Percentiles rank a stretch among this genome's conserved stretches.
phyloP scores from a whole-genome alignment of 2,329 filamentous ascomycete species.

The Eutypella sp. region DNA sequence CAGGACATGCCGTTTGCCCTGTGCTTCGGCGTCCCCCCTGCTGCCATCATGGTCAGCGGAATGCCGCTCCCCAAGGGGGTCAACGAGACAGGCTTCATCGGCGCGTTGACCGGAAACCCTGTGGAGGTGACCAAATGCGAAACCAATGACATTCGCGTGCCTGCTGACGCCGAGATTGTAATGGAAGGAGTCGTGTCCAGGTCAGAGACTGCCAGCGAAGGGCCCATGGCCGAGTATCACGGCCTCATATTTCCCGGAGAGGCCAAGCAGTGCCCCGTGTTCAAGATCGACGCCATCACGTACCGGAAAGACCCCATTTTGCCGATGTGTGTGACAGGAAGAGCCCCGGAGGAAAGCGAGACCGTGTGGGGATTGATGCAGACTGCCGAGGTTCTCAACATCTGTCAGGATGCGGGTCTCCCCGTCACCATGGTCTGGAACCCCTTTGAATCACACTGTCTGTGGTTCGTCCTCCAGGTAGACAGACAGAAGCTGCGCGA shows the following conservation, averaged over 20 bases:
- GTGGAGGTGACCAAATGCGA: slow-evolving; percentile 48
- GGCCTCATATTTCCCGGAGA: slow-evolving; percentile 38
- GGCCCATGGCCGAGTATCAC: slow-evolving; percentile 45
- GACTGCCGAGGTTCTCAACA: slow-evolving; percentile 35
- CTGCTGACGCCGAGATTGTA: slow-evolving; percentile 46
- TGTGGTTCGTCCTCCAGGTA: slow-evolving; percentile 48
- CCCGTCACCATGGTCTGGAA: slow-evolving; percentile 40
- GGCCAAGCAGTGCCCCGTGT: slow-evolving; percentile 31
- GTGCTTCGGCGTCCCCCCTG: slow-evolving; percentile 43
- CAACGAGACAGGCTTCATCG: slow-evolving; percentile 43
- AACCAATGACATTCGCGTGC: slow-evolving; percentile 43
- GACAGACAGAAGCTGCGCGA: slow-evolving; percentile 52
- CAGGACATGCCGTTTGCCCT: slow-evolving; percentile 43
- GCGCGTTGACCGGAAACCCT: slow-evolving; percentile 38
- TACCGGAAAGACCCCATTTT: slow-evolving; percentile 43
- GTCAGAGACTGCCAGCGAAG: slow-evolving; percentile 37
- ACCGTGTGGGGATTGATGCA: no score
- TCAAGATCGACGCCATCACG: slow-evolving; percentile 42
- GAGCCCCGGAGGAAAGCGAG: slow-evolving; percentile 40
- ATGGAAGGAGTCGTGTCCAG: slow-evolving; percentile 44
- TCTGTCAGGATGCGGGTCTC: slow-evolving; percentile 31
- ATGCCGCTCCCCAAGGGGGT: slow-evolving; percentile 47
- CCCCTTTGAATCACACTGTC: slow-evolving; percentile 42
- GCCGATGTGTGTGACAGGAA: slow-evolving; percentile 36
- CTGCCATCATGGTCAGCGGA: slow-evolving; percentile 41